Evolutionary conservation across 306 rosid genomes (phyloP), one percentile per base, ranked within the genome.

Genomic region (Mimosa pudica): DNA sequence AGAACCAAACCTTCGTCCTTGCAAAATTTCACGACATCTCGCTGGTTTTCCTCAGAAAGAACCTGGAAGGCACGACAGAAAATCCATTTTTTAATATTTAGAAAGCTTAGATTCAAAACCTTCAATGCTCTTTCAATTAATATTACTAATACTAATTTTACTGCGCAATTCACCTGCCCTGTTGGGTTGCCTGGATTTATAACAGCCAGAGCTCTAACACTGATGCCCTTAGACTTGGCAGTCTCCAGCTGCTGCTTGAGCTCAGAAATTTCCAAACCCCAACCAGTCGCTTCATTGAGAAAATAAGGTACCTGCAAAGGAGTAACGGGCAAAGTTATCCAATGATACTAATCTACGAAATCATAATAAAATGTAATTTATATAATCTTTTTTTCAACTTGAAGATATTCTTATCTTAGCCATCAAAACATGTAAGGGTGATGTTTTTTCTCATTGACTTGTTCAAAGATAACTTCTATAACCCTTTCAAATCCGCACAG

Each of bases 101-200:
- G 46, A 52, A 16, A 57, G 68, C n/a, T 57, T 18, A 58, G 68
- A 6, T 57, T 46, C 49, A 18, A 18, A 14, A 35, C 51, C 18
- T 30, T 9, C 8, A 54, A 46, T 45, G 54, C 60, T 35, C 51
- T 73, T 14, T 24, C 30, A 24, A 24, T 6, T 10, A 11, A 70
- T 70, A 46, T 70, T 46, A 24, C 11, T 7, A 47, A 24, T 12
- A 20, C n/a, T 46, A 47, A 47, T 52, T 52, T 70, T 41, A 11
- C 24, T 5, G 60, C 35, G 60, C 35, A 70, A 70, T 52, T 70
- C 58, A 70, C 74, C 55, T 70, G 74, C 74, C 74, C 99, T 0
- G 99, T 95, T 66, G 99, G 99, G 79, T 95, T 95, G 71, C 99
- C 99, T 0, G 99, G 99, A 75, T 95, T 95, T 77, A 95, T 95